These are phyloP conservation scores for Nakaseomyces bracarensis DNA, from an alignment of 1,139 yeast species.

Conservation along the genomic window DNA sequence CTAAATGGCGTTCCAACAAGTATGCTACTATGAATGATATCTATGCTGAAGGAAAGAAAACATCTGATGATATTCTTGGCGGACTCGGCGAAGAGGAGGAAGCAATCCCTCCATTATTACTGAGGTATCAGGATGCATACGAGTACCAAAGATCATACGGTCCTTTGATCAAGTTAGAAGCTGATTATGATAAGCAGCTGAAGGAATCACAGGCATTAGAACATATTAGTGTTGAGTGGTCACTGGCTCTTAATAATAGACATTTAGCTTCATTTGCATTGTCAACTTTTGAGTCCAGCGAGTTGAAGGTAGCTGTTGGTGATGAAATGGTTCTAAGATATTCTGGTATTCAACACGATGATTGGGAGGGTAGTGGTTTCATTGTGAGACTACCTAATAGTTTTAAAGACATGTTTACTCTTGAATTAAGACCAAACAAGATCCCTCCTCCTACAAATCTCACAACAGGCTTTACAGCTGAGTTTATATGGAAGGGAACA, in stretches of 20 bases:
- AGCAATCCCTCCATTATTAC: slow-evolving; percentile 58
- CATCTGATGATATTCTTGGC: slow-evolving; percentile 39
- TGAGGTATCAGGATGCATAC: slow-evolving; percentile 75
- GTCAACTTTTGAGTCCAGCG: slow-evolving; percentile 58
- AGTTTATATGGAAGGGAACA: slow-evolving; percentile 84
- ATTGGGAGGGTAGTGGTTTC: slow-evolving; percentile 69
- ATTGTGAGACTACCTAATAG: slow-evolving; percentile 67
- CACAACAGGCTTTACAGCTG: slow-evolving; percentile 68
- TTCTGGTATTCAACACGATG: slow-evolving; percentile 41
- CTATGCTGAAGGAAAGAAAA: slow-evolving; percentile 4
- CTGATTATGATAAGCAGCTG: slow-evolving; percentile 65
- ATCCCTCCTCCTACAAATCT: slow-evolving; percentile 42
- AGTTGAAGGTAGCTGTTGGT: slow-evolving; percentile 73
- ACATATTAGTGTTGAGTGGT: slow-evolving; percentile 70
- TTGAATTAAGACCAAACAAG: slow-evolving; percentile 48
- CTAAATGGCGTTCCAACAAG: slow-evolving; percentile 69
- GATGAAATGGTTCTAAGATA: slow-evolving; percentile 68
- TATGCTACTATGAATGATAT: slow-evolving; percentile 42
- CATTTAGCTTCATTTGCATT: slow-evolving; percentile 64
- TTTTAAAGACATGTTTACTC: slow-evolving; percentile 59
- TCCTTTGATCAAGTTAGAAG: slow-evolving; percentile 74
- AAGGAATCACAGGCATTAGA: slow-evolving; percentile 77
- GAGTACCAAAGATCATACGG: slow-evolving; percentile 83
- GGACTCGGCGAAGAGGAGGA: slow-evolving; percentile 38
- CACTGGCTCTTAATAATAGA: slow-evolving; percentile 53